These are phyloP conservation scores for Emericellopsis atlantica DNA, from an alignment of 2,329 filamentous ascomycete species.

Conservation along the genomic window DNA sequence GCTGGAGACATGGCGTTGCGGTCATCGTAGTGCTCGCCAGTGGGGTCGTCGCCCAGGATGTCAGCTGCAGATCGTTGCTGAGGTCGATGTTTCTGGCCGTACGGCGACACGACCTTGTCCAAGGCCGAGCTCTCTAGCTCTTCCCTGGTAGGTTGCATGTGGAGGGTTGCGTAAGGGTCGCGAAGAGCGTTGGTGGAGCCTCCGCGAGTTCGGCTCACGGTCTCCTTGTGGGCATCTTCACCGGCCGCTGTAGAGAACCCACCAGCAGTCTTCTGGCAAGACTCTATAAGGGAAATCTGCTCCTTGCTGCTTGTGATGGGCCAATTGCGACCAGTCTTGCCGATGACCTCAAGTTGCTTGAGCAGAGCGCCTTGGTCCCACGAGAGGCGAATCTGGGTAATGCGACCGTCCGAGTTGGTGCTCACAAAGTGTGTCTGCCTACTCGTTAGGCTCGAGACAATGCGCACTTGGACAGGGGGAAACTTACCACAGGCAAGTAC, in stretches of 20 bases:
- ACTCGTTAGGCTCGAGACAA: neutral
- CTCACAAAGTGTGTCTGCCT: constrained; percentile 73
- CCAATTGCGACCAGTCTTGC: constrained; percentile 83
- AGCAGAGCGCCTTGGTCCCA: constrained; percentile 94
- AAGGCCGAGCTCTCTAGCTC: constrained; percentile 42
- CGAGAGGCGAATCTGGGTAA: constrained; percentile 74
- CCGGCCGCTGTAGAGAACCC: neutral
- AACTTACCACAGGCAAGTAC: constrained; percentile 66
- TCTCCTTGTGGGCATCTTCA: constrained; percentile 18
- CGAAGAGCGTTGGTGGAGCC: constrained; percentile 42
- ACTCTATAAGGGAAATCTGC: constrained; percentile 64
- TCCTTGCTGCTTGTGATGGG: constrained; percentile 81
- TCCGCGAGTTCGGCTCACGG: constrained; percentile 31
- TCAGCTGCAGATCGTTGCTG: constrained; percentile 60
- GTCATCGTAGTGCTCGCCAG: constrained; percentile 25
- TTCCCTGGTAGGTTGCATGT: constrained; percentile 56
- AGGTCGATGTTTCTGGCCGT: constrained; percentile 42
- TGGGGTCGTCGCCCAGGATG: constrained; percentile 45
- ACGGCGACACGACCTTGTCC: constrained; percentile 43
- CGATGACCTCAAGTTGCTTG: constrained; percentile 89
- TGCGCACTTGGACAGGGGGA: neutral
- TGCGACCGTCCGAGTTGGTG: constrained; percentile 66
- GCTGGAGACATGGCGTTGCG: constrained; percentile 30
- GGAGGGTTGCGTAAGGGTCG: constrained; percentile 58
- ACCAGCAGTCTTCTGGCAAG: constrained; percentile 33